Evolutionary conservation across 1,284 basidiomycete genomes (phyloP), one percentile per base, ranked within the genome.

Genomic region (Apiotrichum siamense): DNA sequence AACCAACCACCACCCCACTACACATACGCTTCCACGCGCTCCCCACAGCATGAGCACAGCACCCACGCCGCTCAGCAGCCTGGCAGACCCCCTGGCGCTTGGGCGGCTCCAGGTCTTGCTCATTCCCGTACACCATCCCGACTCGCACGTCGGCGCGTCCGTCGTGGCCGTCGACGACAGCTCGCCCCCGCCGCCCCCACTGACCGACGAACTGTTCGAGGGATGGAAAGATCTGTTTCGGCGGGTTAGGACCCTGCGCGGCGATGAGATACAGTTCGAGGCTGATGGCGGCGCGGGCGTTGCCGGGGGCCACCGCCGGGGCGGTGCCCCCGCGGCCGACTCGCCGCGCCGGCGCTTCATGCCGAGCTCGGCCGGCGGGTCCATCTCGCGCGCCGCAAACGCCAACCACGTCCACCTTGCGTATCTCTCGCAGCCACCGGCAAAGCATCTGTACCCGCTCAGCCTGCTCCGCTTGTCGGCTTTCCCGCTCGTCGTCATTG

Each of bases 81-180:
- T 70, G 15, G 54, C 66, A 4, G 73, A 75, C 54, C 74, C 74
- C 0, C 50, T 68, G 13, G 60, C 67, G 3, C 64, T 72, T 9
- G 70, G 63, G 10, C 67, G 69, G 29, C 61, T 76, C 1, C 66
- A 71, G 36, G 60, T 76, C 43, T 64, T 76, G 15, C 57, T 76
- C 21, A 53, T 75, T 1, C 73, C 74, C 13, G 63, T 76, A 5
- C 67, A 71, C 52, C 42, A 33, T 21, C 24, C 29, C 27, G 24
- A 39, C 21, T 17, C 33, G 23, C 33, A 26, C n/a, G 35, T 38
- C 26, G 25, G 27, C 44, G 44, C 26, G 13, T 9, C 18, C 18
- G 33, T 35, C 11, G 26, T 36, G 4, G 44, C 35, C 9, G 32
- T 20, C 3, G 44, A 45, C 33, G 32, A 35, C 31, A 27, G 23